These are phyloP conservation scores for Cladosporium sp. DNA, from an alignment of 2,329 filamentous ascomycete species.

Conservation along the genomic window DNA sequence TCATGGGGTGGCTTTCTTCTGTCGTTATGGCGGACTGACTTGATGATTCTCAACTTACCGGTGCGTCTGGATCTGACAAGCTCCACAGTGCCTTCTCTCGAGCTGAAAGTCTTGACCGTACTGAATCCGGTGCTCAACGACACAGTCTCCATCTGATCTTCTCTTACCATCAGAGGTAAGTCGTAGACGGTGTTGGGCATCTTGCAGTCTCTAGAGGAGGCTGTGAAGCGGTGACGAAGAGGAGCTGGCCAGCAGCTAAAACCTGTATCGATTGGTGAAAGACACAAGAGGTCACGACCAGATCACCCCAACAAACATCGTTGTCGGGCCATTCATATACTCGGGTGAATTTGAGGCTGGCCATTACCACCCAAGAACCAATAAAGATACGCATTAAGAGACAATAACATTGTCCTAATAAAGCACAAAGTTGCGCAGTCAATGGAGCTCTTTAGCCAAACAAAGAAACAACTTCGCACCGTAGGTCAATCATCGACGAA, in stretches of 20 bases:
- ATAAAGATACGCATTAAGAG: background rate
- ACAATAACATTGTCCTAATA: background rate
- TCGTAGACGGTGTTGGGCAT: background rate
- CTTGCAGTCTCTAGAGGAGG: background rate
- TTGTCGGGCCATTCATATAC: too few relatives aligned
- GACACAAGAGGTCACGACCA: too few relatives aligned
- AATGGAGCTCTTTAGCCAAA: too few relatives aligned
- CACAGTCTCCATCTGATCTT: background rate
- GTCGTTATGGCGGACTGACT: background rate
- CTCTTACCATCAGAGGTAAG: background rate
- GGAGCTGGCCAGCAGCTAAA: slow-evolving; percentile 2
- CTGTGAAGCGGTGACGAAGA: background rate
- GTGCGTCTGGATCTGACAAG: background rate
- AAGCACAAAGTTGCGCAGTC: background rate
- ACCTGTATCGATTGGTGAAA: too few relatives aligned
- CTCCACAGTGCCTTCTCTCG: background rate
- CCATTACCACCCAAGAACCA: too few relatives aligned
- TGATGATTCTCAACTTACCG: slow-evolving; percentile 1
- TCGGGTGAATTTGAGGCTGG: too few relatives aligned
- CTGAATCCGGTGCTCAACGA: background rate
- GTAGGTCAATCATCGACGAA: too few relatives aligned
- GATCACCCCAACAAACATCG: too few relatives aligned
- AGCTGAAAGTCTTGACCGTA: background rate
- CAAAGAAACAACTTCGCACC: too few relatives aligned
- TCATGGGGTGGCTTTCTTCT: background rate